These are phyloP conservation scores for Stephania japonica DNA, from an alignment of 164 flowering plant genomes.

Conservation along the genomic window DNA sequence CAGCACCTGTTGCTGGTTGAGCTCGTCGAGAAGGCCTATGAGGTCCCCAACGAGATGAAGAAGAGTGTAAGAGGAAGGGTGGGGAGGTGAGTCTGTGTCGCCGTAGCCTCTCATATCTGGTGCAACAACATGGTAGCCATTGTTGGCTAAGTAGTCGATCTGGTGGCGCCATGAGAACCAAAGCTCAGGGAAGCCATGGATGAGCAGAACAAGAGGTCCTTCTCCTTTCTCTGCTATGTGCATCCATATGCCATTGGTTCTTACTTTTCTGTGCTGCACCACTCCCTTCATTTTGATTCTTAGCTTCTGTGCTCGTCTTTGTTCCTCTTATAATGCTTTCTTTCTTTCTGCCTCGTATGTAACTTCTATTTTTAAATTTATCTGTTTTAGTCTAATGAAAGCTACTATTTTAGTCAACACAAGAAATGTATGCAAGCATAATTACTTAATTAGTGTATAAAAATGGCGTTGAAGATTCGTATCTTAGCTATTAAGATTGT, in stretches of 20 bases:
- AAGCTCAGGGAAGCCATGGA: slow-evolving; percentile 53
- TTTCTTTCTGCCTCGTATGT: neutral
- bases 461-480: neutral
- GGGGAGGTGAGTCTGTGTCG: slow-evolving; percentile 36
- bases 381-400: neutral
- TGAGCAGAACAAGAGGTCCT: slow-evolving; percentile 41
- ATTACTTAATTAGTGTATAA: no score
- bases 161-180: slow-evolving; percentile 54
- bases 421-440: neutral
- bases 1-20: neutral
- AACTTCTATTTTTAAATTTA: neutral
- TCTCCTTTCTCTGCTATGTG: slow-evolving; percentile 45
- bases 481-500: neutral
- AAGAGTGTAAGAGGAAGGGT: slow-evolving; percentile 29
- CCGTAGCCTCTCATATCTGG: slow-evolving; percentile 56
- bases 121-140: slow-evolving; percentile 42
- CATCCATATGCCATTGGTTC: slow-evolving; percentile 41
- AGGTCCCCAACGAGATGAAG: slow-evolving; percentile 24
- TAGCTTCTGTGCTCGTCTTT: neutral
- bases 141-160: slow-evolving; percentile 26
- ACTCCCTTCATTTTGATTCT: slow-evolving; percentile 8
- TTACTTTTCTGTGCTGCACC: slow-evolving; percentile 24
- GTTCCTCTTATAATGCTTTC: neutral
- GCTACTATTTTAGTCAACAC: neutral
- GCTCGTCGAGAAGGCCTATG: slow-evolving; percentile 16